Percentiles rank a stretch among this genome's conserved stretches.
phyloP scores from a whole-genome alignment of 2,329 filamentous ascomycete species.

The Neocatenulostroma microsporum region DNA sequence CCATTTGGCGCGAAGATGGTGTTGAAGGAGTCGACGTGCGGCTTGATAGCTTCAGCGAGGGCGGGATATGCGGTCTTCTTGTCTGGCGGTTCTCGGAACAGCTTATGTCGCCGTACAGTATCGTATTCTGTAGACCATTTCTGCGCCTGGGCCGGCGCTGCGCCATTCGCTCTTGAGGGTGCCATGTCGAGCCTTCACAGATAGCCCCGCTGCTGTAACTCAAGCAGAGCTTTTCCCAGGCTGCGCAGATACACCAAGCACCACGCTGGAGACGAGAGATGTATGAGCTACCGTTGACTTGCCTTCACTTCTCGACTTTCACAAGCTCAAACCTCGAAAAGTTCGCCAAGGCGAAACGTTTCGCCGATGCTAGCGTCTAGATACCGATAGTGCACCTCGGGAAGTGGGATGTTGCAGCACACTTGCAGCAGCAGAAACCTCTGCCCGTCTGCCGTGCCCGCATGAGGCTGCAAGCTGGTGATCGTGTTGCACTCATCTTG shows the following conservation, averaged over 20 bases:
- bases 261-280: no score
- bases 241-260: no score
- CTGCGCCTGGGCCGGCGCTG: conserved; percentile 52
- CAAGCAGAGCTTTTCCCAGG: not conserved
- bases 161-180: conserved; percentile 16
- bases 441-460: no score
- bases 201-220: not conserved
- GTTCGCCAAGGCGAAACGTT: not conserved
- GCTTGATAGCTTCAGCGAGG: conserved; percentile 75
- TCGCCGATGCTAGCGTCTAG: not conserved
- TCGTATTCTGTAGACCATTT: conserved; percentile 82
- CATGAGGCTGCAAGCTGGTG: no score
- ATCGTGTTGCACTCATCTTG: no score
- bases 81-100: conserved; percentile 81
- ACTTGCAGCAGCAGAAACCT: no score
- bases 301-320: no score
- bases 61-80: conserved; percentile 84
- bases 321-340: conserved; percentile 1
- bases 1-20: conserved; percentile 70
- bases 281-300: no score
- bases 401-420: conserved; percentile 97
- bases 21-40: conserved; percentile 95
- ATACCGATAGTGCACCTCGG: conserved; percentile 29
- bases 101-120: conserved; percentile 73
- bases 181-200: conserved; percentile 21